Evolutionary conservation across 495 filamentous ascomycete genomes (phyloP).

Genomic region (Trichocladium uniseriatum): DNA sequence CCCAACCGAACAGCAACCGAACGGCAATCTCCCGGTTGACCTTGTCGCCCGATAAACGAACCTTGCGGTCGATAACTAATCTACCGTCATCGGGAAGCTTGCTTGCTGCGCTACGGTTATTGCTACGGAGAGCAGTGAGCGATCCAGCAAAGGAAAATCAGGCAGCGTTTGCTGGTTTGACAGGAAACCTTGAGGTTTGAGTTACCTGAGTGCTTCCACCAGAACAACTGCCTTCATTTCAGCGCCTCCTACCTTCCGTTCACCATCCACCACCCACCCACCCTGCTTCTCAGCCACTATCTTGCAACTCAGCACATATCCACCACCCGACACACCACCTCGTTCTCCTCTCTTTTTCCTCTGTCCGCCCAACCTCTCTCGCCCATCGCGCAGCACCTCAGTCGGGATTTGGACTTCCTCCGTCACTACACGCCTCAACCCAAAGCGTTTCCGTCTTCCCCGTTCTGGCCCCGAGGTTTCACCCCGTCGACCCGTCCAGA

Average conservation of each 20-base stretch:
- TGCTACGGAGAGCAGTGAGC: background rate
- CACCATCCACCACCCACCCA: slow-evolving; percentile 6
- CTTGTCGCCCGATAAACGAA: background rate
- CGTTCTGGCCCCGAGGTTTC: slow-evolving; percentile 12
- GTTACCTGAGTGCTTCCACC: slow-evolving; percentile 24
- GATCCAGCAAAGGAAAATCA: slow-evolving; percentile 14
- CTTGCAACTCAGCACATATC: slow-evolving; percentile 6
- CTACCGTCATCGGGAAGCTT: background rate
- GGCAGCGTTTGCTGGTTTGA: slow-evolving; percentile 22
- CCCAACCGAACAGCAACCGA: background rate
- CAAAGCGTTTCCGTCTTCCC: slow-evolving; percentile 14
- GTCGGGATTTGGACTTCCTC: slow-evolving; percentile 14
- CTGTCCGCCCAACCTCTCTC: slow-evolving; percentile 4
- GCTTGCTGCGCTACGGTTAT: background rate
- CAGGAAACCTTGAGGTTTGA: slow-evolving; percentile 33
- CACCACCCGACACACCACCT: slow-evolving; percentile 12
- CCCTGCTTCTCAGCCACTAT: background rate
- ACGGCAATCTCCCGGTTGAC: background rate
- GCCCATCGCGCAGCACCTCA: slow-evolving; percentile 10
- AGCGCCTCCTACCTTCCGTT: slow-evolving; percentile 3
- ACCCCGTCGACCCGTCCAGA: slow-evolving; percentile 21
- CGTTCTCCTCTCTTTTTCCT: slow-evolving; percentile 4
- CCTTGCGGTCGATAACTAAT: background rate
- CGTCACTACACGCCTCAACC: slow-evolving; percentile 15
- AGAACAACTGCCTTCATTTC: slow-evolving; percentile 19